These are phyloP conservation scores for Remersonia thermophila DNA, from an alignment of 2,329 filamentous ascomycete genomes.

Conservation along the genomic window DNA sequence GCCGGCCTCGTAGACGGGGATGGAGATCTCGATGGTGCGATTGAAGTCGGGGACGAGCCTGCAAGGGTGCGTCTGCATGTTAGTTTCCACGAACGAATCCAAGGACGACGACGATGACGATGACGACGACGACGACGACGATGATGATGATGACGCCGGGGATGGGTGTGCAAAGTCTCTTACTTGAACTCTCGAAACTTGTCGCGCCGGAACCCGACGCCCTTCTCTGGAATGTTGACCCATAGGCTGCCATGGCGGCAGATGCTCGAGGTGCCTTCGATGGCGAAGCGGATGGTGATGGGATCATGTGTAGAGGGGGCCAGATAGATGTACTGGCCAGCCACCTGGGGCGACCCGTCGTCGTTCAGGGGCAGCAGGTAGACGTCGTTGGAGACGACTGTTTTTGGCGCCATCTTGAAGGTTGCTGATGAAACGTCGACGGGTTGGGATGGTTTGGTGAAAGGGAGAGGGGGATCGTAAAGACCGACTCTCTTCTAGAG, in stretches of 20 bases:
- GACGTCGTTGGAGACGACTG: slow-evolving; percentile 56
- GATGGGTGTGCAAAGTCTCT: background rate
- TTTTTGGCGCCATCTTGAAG: slow-evolving; percentile 42
- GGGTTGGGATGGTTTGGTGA: slow-evolving; percentile 6
- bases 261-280: slow-evolving; percentile 91
- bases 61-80: slow-evolving; percentile 4
- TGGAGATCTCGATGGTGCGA: slow-evolving; percentile 75
- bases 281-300: slow-evolving; percentile 74
- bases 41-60: slow-evolving; percentile 91
- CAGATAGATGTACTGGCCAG: slow-evolving; percentile 84
- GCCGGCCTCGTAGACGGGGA: slow-evolving; percentile 71
- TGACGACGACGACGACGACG: no score
- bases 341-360: slow-evolving; percentile 79
- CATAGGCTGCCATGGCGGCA: slow-evolving; percentile 88
- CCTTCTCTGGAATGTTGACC: slow-evolving; percentile 83
- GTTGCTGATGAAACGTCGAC: no score
- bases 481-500: slow-evolving; percentile 4
- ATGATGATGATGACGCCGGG: no score
- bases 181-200: slow-evolving; percentile 85
- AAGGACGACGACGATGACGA: no score
- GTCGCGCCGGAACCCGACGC: slow-evolving; percentile 61
- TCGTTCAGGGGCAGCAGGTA: slow-evolving; percentile 88
- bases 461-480: no score
- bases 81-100: no score
- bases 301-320: slow-evolving; percentile 61